phyloP scores from a whole-genome alignment of 345 rosid genomes.

The Acer campestre region DNA sequence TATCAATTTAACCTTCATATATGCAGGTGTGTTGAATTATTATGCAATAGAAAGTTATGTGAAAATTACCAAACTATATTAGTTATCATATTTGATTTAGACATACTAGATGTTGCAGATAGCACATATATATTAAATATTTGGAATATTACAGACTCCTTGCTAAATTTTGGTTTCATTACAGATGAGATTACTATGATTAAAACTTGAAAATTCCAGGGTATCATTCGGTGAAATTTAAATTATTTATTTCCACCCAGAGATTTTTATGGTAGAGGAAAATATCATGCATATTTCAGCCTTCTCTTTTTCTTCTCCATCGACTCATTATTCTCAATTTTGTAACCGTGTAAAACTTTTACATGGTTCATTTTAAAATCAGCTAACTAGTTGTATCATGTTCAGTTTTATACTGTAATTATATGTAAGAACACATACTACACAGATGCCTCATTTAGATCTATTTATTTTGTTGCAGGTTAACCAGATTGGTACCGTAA shows the following conservation, averaged over 20 bases:
- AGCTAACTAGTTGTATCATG: neutral
- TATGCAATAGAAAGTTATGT: neutral
- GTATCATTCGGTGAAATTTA: neutral
- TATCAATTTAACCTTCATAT: neutral
- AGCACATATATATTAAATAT: neutral
- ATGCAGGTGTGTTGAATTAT: neutral
- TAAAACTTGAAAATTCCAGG: neutral
- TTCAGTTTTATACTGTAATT: too few relatives aligned
- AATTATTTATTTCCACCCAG: neutral
- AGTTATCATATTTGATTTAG: neutral
- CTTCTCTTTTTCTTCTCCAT: neutral
- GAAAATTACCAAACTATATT: neutral
- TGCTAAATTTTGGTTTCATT: neutral
- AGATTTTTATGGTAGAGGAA: neutral
- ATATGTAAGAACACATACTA: neutral
- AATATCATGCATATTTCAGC: neutral
- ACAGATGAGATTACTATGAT: neutral
- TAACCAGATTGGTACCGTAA: conserved; percentile 97
- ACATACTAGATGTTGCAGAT: neutral
- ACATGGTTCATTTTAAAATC: neutral
- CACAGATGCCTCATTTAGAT: conserved; percentile 9
- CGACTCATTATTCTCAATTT: neutral
- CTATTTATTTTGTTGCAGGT: conserved; percentile 48
- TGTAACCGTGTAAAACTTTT: neutral
- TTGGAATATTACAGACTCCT: neutral